Evolutionary conservation across 176 grass and related monocot species (phyloP), one percentile per base, ranked within the genome.

Genomic region (Phragmites australis): DNA sequence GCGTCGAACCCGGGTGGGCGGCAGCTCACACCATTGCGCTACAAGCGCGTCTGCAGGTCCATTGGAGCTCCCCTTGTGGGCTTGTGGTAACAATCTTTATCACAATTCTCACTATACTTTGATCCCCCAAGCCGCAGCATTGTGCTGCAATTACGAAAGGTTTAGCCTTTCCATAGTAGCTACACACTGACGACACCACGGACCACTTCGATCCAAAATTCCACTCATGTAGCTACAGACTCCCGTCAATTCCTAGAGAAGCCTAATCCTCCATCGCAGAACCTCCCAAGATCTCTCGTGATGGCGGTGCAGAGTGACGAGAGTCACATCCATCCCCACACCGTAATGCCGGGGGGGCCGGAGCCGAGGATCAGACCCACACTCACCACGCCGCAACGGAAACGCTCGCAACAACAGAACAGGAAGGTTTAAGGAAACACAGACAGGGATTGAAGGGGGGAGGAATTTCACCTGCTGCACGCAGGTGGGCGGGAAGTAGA

Each of bases 401-500:
- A 23, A n/a, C 37, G 21, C 37, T 61, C 34, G 23, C 12, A 21
- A 9, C 22, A 41, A 19, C 13, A 26, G 31, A 25, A 2, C 10
- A 17, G 19, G 9, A 17, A 11, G 1, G 21, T 11, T 22, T 9
- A 29, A 4, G 59, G 46, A 1, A 22, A 22, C 30, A 9, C 47
- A 25, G 5, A 21, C 12, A 26, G 10, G n/a, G 15, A 19, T 21
- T 16, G 74, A 6, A 32, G 6, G 9, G 11, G 16, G 16, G 13
- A 13, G n/a, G 46, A 64, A 71, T 58, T 58, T 66, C 64, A 92
- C 93, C 89, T 92, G 93, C 25, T 86, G 84, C 50, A 95, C 93
- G 87, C 77, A 90, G 84, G 89, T 86, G 83, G 87, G 81, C 84
- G 93, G 93, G 84, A 95, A 95, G 74, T 92, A 95, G 74, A 95